Percentiles rank a stretch among this genome's conserved stretches.
phyloP scores from a whole-genome alignment of 139 green algal genomes.

The Chlorella vulgaris region DNA sequence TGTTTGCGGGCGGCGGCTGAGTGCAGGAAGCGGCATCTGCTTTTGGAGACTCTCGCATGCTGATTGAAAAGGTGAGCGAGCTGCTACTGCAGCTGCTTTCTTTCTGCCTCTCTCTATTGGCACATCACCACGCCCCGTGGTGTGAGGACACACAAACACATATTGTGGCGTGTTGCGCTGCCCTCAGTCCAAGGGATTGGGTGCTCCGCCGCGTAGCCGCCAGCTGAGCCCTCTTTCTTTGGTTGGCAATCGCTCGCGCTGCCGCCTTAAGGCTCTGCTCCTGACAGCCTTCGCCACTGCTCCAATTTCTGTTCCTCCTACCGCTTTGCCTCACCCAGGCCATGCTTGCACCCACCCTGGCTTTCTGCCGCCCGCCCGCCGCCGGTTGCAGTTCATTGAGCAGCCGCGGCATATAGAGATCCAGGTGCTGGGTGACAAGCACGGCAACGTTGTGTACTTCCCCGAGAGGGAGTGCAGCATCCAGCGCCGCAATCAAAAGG shows the following conservation, averaged over 20 bases:
- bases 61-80: constrained; percentile 71
- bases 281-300: too few relatives aligned
- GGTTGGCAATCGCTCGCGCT: too few relatives aligned
- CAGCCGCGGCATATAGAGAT: constrained; percentile 86
- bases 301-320: too few relatives aligned
- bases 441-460: constrained; percentile 46
- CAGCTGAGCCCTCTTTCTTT: too few relatives aligned
- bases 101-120: too few relatives aligned
- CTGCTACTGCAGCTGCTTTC: too few relatives aligned
- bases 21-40: constrained; percentile 69
- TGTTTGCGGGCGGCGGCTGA: neutral
- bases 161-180: neutral
- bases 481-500: constrained; percentile 64
- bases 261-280: too few relatives aligned
- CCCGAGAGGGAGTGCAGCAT: constrained; percentile 60
- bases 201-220: too few relatives aligned
- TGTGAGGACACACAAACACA: neutral
- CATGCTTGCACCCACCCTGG: neutral
- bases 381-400: constrained; percentile 60
- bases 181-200: too few relatives aligned
- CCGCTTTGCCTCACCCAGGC: too few relatives aligned
- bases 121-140: too few relatives aligned
- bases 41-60: constrained; percentile 80
- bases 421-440: constrained; percentile 48
- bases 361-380: too few relatives aligned